These are phyloP conservation scores for Tubosaeta sp. DNA, from an alignment of 768 basidiomycete genomes.

Conservation along the genomic window DNA sequence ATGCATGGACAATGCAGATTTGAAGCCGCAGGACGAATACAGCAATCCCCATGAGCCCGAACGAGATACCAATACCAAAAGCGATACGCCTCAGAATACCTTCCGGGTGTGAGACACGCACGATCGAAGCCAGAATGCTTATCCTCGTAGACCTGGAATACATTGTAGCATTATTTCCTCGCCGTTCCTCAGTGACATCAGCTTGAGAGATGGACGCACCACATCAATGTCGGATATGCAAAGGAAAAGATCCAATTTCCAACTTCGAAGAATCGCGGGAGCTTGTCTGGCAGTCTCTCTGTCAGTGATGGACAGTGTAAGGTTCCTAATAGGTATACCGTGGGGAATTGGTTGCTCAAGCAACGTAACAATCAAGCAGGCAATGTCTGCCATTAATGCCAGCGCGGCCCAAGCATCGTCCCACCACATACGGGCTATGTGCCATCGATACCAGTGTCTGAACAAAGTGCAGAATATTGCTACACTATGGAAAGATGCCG, in stretches of 20 bases:
- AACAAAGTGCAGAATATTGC: constrained; percentile 23
- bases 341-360: constrained; percentile 7
- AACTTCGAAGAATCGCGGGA: constrained; percentile 9
- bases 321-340: constrained; percentile 1
- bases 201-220: not conserved
- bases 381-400: constrained; percentile 13
- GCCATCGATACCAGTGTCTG: constrained; percentile 20
- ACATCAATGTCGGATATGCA: constrained; percentile 14
- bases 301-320: not conserved
- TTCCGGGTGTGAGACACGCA: constrained; percentile 19
- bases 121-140: constrained; percentile 21
- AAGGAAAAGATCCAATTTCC: constrained; percentile 16
- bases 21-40: constrained; percentile 7
- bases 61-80: constrained; percentile 9
- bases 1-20: constrained; percentile 6
- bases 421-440: constrained; percentile 21
- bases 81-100: constrained; percentile 4
- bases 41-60: constrained; percentile 12
- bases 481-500: constrained; percentile 16
- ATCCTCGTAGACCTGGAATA: constrained; percentile 20
- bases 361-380: constrained; percentile 2
- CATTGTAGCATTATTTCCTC: not conserved
- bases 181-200: not conserved
- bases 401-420: constrained; percentile 21
- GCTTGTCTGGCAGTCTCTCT: not conserved